Evolutionary conservation across 2,329 filamentous ascomycete genomes (phyloP).

Genomic region (Ophiostoma quercus): DNA sequence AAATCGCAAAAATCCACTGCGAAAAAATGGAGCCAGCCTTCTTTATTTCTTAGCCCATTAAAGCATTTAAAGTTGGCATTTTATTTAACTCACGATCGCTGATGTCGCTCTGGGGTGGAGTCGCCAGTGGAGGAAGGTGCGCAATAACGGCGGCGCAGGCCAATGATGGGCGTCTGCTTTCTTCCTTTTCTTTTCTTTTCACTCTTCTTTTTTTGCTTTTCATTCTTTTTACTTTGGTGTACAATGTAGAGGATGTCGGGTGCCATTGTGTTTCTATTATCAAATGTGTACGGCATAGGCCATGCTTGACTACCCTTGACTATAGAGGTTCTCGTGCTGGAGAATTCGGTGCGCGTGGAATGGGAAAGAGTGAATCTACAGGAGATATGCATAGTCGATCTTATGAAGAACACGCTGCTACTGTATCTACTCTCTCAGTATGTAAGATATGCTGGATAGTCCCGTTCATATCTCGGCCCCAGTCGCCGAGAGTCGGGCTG

Average conservation of each 20-base stretch:
- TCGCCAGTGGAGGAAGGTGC: neutral
- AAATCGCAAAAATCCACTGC: slow-evolving; percentile 15
- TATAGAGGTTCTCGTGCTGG: neutral
- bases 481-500: slow-evolving; percentile 1
- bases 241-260: neutral
- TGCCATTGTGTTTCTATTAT: neutral
- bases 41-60: neutral
- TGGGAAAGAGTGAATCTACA: neutral
- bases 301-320: neutral
- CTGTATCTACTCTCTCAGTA: too few species aligned
- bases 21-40: slow-evolving; percentile 14
- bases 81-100: slow-evolving; percentile 3
- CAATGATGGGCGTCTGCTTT: neutral
- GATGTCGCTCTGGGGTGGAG: neutral
- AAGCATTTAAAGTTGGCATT: neutral
- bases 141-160: neutral
- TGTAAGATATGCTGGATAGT: neutral
- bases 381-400: neutral
- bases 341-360: neutral
- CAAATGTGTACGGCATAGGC: neutral
- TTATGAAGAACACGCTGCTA: neutral
- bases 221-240: neutral
- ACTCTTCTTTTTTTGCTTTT: neutral
- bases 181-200: neutral
- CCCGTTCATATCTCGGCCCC: neutral